Conservation (phyloP, 768 basidiomycete species). For the Lentinula detonsa region DNA sequence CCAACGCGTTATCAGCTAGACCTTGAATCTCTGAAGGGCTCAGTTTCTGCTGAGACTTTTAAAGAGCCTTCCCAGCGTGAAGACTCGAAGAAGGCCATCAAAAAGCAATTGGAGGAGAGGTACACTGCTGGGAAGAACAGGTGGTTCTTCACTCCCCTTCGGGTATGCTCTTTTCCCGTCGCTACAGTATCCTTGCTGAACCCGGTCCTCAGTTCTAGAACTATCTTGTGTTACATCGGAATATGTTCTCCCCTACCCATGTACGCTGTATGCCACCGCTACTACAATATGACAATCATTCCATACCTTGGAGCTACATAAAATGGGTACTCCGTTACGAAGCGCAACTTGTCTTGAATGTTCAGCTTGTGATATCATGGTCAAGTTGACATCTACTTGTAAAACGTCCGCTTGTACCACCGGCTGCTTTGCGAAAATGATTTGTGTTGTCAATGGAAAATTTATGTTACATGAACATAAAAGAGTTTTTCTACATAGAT, state of each 20-base stretch:
- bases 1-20: slow-evolving; percentile 98
- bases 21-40: slow-evolving; percentile 89
- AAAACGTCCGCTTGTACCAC: too few species aligned
- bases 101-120: slow-evolving; percentile 94
- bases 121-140: slow-evolving; percentile 93
- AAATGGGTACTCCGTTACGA: too few species aligned
- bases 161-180: slow-evolving; percentile 39
- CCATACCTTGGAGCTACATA: neutral
- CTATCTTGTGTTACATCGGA: neutral
- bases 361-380: too few species aligned
- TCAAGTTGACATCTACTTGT: too few species aligned
- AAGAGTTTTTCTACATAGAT: too few species aligned
- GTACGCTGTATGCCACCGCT: neutral
- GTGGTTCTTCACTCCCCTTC: slow-evolving; percentile 92
- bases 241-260: neutral
- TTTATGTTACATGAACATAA: too few species aligned
- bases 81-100: slow-evolving; percentile 92
- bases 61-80: slow-evolving; percentile 95
- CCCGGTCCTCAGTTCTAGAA: neutral
- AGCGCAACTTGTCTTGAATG: too few species aligned
- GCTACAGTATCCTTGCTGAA: neutral
- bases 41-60: slow-evolving; percentile 84
- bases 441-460: too few species aligned
- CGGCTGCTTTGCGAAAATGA: too few species aligned
- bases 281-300: neutral